Percentiles rank a stretch among this genome's conserved stretches.
Conservation (phyloP, 1,139 yeast species). For the Debaryomyces subglobosus region DNA sequence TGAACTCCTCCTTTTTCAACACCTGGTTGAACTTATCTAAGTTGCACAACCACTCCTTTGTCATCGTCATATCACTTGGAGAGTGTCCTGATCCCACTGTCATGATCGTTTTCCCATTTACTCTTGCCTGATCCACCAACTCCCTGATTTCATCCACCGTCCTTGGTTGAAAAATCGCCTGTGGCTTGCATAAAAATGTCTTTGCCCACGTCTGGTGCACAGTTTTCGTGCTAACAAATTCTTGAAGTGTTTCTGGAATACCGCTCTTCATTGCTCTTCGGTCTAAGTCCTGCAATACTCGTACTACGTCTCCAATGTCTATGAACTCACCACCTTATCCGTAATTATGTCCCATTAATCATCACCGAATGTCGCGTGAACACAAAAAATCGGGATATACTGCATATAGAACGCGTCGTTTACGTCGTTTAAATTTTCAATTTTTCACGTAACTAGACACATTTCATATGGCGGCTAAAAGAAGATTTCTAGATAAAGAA, state of each 20-base stretch:
- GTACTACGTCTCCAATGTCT: background rate
- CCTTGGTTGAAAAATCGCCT: conserved; percentile 75
- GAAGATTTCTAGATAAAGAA: background rate
- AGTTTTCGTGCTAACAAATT: conserved; percentile 40
- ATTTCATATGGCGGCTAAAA: conserved; percentile 6
- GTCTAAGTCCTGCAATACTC: background rate
- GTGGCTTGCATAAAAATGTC: conserved; percentile 78
- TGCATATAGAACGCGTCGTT: conserved; percentile 2
- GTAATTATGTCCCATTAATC: background rate
- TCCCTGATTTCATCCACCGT: conserved; percentile 62
- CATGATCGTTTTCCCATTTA: conserved; percentile 66
- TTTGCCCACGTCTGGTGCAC: conserved; percentile 88
- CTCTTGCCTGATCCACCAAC: conserved; percentile 67
- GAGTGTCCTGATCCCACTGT: conserved; percentile 96
- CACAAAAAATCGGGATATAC: background rate
- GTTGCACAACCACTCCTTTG: conserved; percentile 85
- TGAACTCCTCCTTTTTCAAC: conserved; percentile 41
- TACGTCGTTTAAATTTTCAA: conserved; percentile 5
- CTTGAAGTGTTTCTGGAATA: conserved; percentile 35
- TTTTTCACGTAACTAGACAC: background rate
- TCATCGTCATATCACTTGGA: conserved; percentile 89
- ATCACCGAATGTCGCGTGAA: conserved; percentile 2
- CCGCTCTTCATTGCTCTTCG: conserved; percentile 9
- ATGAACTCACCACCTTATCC: background rate
- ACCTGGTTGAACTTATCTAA: conserved; percentile 73